These are phyloP conservation scores for Fragilariopsis cylindrus DNA, from an alignment of 108 stramenopile species.

Conservation along the genomic window DNA sequence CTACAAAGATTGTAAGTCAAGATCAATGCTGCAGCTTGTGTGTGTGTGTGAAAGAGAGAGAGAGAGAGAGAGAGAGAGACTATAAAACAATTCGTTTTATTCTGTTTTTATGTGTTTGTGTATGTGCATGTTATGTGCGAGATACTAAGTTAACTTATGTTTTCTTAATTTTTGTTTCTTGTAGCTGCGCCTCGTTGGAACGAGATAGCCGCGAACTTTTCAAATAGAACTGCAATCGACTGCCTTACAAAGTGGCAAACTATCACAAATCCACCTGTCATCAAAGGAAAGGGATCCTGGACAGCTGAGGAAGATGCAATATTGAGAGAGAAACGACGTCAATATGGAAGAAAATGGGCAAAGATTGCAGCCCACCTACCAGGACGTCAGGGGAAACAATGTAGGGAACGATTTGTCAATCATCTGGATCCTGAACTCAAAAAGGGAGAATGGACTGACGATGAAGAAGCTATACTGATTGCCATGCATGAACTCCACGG, in stretches of 20 bases:
- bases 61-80: too few species aligned
- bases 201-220: constrained; percentile 68
- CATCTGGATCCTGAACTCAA: constrained; percentile 92
- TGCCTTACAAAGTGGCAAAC: constrained; percentile 78
- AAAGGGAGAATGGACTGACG: constrained; percentile 94
- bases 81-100: neutral
- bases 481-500: constrained; percentile 84
- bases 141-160: neutral
- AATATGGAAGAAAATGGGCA: constrained; percentile 90
- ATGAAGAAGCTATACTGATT: constrained; percentile 91
- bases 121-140: too few species aligned
- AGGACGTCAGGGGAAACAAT: constrained; percentile 98
- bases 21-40: neutral
- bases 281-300: constrained; percentile 87
- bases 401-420: constrained; percentile 97
- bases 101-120: neutral
- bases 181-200: constrained; percentile 74
- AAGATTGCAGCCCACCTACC: constrained; percentile 90
- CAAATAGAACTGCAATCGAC: constrained; percentile 67
- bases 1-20: constrained; percentile 62
- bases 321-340: constrained; percentile 52
- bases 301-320: constrained; percentile 77
- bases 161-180: neutral
- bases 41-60: too few species aligned
- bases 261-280: constrained; percentile 65